Conservation (phyloP, 2,329 filamentous ascomycete species). For the Ophiostoma piceae region DNA sequence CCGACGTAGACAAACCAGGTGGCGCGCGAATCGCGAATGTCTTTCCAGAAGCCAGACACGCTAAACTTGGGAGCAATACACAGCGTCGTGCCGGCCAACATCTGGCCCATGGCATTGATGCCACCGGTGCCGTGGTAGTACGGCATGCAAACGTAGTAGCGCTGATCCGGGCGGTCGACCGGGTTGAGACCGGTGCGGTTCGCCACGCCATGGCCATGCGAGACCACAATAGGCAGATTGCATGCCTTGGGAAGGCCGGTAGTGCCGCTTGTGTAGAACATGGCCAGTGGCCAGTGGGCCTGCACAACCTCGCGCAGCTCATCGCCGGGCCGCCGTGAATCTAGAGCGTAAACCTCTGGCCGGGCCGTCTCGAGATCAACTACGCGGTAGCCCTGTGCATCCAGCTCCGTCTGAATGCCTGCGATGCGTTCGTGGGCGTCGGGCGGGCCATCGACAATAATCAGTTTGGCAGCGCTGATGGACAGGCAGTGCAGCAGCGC, state of each 20-base stretch:
- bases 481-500: conserved; percentile 61
- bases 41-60: conserved; percentile 64
- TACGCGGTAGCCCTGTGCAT: conserved; percentile 48
- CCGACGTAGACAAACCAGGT: conserved; percentile 74
- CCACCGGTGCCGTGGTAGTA: conserved; percentile 71
- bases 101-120: conserved; percentile 51
- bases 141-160: conserved; percentile 73
- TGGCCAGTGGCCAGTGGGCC: conserved; percentile 51
- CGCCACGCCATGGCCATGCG: conserved; percentile 31
- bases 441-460: conserved; percentile 55
- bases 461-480: conserved; percentile 50
- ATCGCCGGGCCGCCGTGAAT: conserved; percentile 45
- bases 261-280: conserved; percentile 73
- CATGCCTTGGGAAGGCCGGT: conserved; percentile 72
- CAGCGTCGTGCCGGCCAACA: conserved; percentile 50
- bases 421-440: conserved; percentile 54
- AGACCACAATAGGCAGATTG: conserved; percentile 49
- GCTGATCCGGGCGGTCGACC: conserved; percentile 41
- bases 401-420: conserved; percentile 50
- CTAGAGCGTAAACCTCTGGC: conserved; percentile 35
- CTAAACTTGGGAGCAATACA: conserved; percentile 65
- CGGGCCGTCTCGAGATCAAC: conserved; percentile 47
- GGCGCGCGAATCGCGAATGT: conserved; percentile 61
- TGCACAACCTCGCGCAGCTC: conserved; percentile 49
- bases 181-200: conserved; percentile 31